phyloP scores from a whole-genome alignment of 1,284 basidiomycete species.

The Agaricales sp. region DNA sequence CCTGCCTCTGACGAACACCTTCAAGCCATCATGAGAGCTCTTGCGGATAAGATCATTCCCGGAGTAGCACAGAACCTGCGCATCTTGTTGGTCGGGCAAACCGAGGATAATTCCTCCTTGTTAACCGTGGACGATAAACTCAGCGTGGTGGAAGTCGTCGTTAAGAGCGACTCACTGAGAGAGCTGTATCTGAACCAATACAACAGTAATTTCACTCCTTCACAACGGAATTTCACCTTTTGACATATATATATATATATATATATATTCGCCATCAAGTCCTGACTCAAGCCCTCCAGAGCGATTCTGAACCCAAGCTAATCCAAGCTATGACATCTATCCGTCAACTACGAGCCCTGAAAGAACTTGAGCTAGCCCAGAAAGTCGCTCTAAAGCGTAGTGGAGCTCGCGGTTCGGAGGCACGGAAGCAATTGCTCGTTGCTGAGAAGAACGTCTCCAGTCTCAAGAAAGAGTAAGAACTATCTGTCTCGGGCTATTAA shows the following conservation, averaged over 20 bases:
- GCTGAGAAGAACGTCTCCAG: conserved; percentile 34
- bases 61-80: conserved; percentile 39
- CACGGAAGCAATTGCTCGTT: conserved; percentile 42
- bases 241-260: too few relatives aligned
- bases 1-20: background rate
- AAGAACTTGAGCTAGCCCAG: conserved; percentile 34
- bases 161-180: conserved; percentile 21
- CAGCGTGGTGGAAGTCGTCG: conserved; percentile 19
- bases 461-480: conserved; percentile 13
- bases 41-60: conserved; percentile 35
- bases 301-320: background rate
- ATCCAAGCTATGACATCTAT: background rate
- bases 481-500: conserved; percentile 17
- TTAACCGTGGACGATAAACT: conserved; percentile 11
- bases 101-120: conserved; percentile 21
- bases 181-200: conserved; percentile 19
- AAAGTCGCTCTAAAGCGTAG: conserved; percentile 47
- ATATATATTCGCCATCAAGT: too few relatives aligned
- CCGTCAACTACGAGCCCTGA: conserved; percentile 3
- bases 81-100: conserved; percentile 43
- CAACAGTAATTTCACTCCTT: conserved; percentile 10
- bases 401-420: conserved; percentile 49
- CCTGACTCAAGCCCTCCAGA: too few relatives aligned
- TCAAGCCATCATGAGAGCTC: conserved; percentile 28
- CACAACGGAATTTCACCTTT: too few relatives aligned